These are phyloP conservation scores for Fusarium caatingaense DNA, from an alignment of 2,329 filamentous ascomycete species.

Conservation along the genomic window DNA sequence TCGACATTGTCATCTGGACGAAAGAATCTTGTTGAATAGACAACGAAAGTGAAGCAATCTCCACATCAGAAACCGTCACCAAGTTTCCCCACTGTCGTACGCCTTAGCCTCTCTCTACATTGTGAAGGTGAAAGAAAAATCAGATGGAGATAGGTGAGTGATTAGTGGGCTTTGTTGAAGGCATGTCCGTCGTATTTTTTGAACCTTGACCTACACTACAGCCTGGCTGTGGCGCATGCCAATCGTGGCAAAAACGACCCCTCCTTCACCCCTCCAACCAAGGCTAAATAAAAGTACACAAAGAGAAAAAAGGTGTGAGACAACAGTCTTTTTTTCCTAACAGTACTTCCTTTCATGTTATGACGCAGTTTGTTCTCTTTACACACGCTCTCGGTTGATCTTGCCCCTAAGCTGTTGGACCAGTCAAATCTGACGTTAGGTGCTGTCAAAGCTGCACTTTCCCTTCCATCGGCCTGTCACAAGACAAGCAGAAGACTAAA, in stretches of 20 bases:
- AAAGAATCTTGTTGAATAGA: constrained; percentile 1
- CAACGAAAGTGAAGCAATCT: not conserved
- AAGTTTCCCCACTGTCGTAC: not conserved
- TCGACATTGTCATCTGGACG: not conserved
- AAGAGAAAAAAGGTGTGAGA: constrained; percentile 32
- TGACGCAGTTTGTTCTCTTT: constrained; percentile 42
- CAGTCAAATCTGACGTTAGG: constrained; percentile 8
- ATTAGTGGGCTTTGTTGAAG: not conserved
- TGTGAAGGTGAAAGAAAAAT: not conserved
- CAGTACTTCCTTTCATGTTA: constrained; percentile 37
- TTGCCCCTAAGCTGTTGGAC: constrained; percentile 9
- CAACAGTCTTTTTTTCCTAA: constrained; percentile 20
- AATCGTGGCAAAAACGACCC: constrained; percentile 42
- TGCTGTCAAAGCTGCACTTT: constrained; percentile 15
- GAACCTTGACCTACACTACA: too few species aligned
- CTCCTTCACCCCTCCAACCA: constrained; percentile 46
- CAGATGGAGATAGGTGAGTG: too few species aligned
- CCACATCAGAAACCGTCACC: not conserved
- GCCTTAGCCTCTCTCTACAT: not conserved
- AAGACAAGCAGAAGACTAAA: constrained; percentile 5
- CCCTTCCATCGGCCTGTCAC: not conserved
- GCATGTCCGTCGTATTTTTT: not conserved
- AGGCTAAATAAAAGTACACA: constrained; percentile 36
- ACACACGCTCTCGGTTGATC: constrained; percentile 21
- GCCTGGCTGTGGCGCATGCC: constrained; percentile 24